Percentiles rank a stretch among this genome's conserved stretches.
These are phyloP conservation scores for Gaertneriomyces sp. DNA, from an alignment of 192 early-diverging fungal genomes.

Conservation along the genomic window DNA sequence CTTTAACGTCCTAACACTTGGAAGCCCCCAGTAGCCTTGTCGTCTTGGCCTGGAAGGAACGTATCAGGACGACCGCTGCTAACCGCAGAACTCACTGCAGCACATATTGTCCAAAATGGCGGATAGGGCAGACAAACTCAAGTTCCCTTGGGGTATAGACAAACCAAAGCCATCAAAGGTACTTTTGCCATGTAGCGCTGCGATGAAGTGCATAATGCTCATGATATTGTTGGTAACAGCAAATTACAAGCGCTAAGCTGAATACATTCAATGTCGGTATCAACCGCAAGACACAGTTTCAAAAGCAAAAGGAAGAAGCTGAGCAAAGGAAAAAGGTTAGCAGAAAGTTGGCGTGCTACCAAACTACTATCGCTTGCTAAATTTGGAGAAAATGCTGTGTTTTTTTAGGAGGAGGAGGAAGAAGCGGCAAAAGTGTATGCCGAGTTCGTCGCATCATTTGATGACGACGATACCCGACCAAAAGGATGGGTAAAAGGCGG, in stretches of 20 bases:
- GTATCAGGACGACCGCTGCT: too few relatives aligned
- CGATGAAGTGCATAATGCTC: not conserved
- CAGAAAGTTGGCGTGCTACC: not conserved
- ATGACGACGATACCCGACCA: conserved; percentile 42
- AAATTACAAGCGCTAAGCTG: conserved; percentile 59
- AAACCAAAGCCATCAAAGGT: conserved; percentile 22
- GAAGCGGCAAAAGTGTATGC: conserved; percentile 74
- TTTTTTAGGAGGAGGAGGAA: conserved; percentile 57
- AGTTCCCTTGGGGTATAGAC: conserved; percentile 23
- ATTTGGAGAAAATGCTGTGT: too few relatives aligned
- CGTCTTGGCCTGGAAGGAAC: too few relatives aligned
- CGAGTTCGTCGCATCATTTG: conserved; percentile 80
- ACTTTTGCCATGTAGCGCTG: not conserved
- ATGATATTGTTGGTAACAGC: conserved; percentile 1
- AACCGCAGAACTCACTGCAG: too few relatives aligned
- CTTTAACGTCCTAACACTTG: too few relatives aligned
- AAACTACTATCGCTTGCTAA: not conserved
- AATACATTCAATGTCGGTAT: conserved; percentile 65
- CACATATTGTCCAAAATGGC: not conserved
- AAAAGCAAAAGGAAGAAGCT: conserved; percentile 72
- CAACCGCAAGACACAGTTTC: conserved; percentile 69
- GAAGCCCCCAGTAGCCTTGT: too few relatives aligned
- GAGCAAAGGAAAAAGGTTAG: conserved; percentile 68
- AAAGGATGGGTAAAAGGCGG: conserved; percentile 46
- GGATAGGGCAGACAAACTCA: not conserved